Evolutionary conservation across 495 filamentous ascomycete species (phyloP), one percentile per base, ranked within the genome.

Genomic region (Corynascus novoguineensis): DNA sequence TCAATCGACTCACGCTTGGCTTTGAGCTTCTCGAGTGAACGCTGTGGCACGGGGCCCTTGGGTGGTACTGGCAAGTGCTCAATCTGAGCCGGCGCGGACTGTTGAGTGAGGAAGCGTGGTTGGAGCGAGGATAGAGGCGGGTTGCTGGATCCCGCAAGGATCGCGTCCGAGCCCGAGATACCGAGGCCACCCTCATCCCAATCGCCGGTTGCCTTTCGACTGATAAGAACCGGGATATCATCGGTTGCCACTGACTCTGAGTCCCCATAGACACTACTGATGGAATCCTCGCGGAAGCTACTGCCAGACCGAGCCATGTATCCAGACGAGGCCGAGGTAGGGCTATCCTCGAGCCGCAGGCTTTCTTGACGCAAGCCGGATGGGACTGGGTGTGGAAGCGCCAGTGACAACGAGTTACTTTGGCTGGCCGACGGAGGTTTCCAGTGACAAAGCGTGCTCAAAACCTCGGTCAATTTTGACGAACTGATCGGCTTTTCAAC

Each of bases 401-500:
- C 60, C 49, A 77, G 51, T 5, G 70, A 69, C 50, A 66, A 71
- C 41, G 65, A 59, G 52, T 58, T 66, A 51, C 40, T 68, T 71
- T 83, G 75, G 19, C 74, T 72, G 0, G 79, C 70, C 8, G 79
- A 74, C 17, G 90, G 84, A 15, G 91, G 82, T 64, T 93, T 97
- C 93, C 93, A 98, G 64, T 91, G 84, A 66, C 93, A 98, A 50
- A 92, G 83, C 40, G 83, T 86, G 58, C 85, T 84, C 59, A 98
- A 73, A 3, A 90, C 87, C 54, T 97, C 90, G 0, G 85, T 89
- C 29, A 97, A 71, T 71, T 96, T 97, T 5, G 85, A 85, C 55
- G 87, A 78, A 8, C 92, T 97, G 17, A 95, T 91, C 10, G 93
- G 93, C 70, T 98, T 98, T 70, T 97, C 90, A 46, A 98, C 89